Evolutionary conservation across 1,284 basidiomycete species (phyloP).

Genomic region (Afroboletus lepidellus): DNA sequence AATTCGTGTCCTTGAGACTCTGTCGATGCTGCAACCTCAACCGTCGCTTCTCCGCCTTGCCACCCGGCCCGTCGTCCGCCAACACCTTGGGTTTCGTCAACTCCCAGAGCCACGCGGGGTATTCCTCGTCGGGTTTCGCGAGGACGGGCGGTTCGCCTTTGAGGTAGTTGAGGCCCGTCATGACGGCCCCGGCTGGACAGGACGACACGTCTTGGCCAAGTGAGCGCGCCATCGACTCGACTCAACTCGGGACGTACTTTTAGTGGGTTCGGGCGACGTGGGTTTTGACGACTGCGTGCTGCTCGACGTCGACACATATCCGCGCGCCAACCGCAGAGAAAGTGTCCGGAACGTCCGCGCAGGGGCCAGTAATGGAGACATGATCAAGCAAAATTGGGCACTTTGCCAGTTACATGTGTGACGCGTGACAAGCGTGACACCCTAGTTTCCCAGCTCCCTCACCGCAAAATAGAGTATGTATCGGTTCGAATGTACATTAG

Average conservation of each 20-base stretch:
- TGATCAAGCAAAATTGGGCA: conserved; percentile 11
- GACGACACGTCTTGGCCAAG: no score
- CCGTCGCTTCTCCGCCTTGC: conserved; percentile 60
- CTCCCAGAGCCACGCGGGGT: conserved; percentile 92
- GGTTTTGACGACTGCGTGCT: not conserved
- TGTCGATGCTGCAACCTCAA: conserved; percentile 60
- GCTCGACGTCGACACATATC: conserved; percentile 12
- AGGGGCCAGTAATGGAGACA: conserved; percentile 19
- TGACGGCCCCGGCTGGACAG: conserved; percentile 54
- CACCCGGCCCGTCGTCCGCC: conserved; percentile 69
- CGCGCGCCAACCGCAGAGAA: conserved; percentile 11
- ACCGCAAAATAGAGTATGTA: not conserved
- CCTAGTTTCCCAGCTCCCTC: no score
- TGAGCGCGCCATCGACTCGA: no score
- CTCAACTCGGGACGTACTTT: no score
- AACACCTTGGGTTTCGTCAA: no score
- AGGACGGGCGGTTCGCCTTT: no score
- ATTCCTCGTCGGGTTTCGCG: conserved; percentile 80
- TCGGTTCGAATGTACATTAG: conserved; percentile 16
- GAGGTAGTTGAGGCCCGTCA: conserved; percentile 83
- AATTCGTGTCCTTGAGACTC: conserved; percentile 69
- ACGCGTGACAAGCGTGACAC: conserved; percentile 6
- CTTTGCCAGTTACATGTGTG: not conserved
- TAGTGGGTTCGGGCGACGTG: no score
- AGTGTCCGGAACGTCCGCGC: conserved; percentile 11